Conservation (phyloP, 2,329 filamentous ascomycete species). For the Fusarium stilboides region DNA sequence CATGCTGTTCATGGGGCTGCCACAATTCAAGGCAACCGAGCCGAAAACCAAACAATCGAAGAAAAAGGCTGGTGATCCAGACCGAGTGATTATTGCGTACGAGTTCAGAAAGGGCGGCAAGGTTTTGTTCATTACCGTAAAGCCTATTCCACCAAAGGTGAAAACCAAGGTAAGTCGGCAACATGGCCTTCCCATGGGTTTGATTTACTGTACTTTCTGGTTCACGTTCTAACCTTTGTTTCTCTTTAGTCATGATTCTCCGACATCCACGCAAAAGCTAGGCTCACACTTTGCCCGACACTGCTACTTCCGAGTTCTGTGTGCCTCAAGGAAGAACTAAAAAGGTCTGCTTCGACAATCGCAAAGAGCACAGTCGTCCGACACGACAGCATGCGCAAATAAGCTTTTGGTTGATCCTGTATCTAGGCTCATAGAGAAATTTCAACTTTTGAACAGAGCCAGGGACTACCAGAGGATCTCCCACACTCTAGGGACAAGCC, state of each 20-base stretch:
- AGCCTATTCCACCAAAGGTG: slow-evolving; percentile 11
- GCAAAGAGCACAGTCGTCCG: no score
- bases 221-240: neutral
- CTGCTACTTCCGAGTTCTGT: no score
- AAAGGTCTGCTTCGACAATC: no score
- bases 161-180: slow-evolving; percentile 13
- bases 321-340: no score
- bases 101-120: slow-evolving; percentile 3
- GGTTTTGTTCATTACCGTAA: slow-evolving; percentile 18
- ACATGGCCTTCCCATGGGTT: neutral
- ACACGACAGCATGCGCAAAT: no score
- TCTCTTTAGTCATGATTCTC: neutral
- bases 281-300: no score
- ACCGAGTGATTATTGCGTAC: slow-evolving; percentile 9
- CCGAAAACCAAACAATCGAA: slow-evolving; percentile 13
- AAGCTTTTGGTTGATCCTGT: no score
- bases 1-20: slow-evolving; percentile 35
- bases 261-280: no score
- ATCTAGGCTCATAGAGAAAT: no score
- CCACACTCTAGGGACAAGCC: no score
- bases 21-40: slow-evolving; percentile 7
- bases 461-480: no score
- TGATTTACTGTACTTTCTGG: neutral
- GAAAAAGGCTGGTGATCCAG: slow-evolving; percentile 5
- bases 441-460: no score